Evolutionary conservation across 371 early-diverging fungal genomes (phyloP), one percentile per base, ranked within the genome.

Genomic region (Quaeritorhiza haematococci): DNA sequence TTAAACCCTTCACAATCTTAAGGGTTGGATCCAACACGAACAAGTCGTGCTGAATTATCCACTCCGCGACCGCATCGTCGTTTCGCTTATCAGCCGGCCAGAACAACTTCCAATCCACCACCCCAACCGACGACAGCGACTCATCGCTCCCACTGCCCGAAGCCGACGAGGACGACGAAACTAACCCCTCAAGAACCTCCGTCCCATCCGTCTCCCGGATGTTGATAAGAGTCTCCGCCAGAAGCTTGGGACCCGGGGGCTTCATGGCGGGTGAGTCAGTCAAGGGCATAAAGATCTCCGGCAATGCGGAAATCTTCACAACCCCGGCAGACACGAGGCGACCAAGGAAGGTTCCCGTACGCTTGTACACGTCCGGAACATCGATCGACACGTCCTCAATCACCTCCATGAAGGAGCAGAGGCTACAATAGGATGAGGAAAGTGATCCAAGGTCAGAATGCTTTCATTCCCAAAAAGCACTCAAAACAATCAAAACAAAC

Each of bases 361-460:
- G 77, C 52, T 76, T 76, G 68, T 76, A 84, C 23, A 84, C 87
- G 49, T 82, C 76, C 33, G 94, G 94, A 10, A 86, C 84, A 75
- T 94, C 94, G 46, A 84, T 79, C 17, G 82, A 76, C 47, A 87
- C 73, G 64, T 93, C 94, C 53, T 87, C 85, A 51, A 89, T 73
- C 51, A 67, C 59, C 63, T 83, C 85, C 61, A 82, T 72, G 44
- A 82, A 79, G 29, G 73, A 74, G 34, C 74, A 67, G 47, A 90
- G 77, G 7, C 85, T 90, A 62, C 51, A 43, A 53, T 1, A 35
- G n/a, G n/a, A n/a, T n/a, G n/a, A n/a, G n/a, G n/a, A n/a, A n/a
- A n/a, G n/a, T n/a, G 44, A 26, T n/a, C n/a, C n/a, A n/a, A n/a
- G n/a, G n/a, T n/a, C n/a, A n/a, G n/a, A n/a, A n/a, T n/a, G n/a